These are phyloP conservation scores for Salmacisia buchloeana DNA, from an alignment of 1,284 basidiomycete species.

Conservation along the genomic window DNA sequence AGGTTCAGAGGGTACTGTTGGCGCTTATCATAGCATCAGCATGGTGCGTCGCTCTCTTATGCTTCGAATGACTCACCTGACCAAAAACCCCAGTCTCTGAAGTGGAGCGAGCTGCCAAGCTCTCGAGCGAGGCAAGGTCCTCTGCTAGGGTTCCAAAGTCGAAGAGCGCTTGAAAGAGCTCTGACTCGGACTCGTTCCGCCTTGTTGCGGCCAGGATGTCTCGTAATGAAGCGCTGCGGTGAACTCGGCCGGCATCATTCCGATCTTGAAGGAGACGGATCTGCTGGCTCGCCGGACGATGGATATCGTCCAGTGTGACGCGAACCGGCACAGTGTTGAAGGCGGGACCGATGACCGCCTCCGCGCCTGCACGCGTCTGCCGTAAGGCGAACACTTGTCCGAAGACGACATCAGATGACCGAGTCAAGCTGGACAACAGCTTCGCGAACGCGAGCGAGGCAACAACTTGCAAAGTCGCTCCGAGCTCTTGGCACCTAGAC, in stretches of 20 bases:
- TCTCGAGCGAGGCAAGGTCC: background rate
- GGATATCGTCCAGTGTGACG: conserved; percentile 18
- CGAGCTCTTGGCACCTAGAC: conserved; percentile 16
- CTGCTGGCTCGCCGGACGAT: conserved; percentile 10
- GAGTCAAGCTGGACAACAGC: conserved; percentile 26
- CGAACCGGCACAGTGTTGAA: conserved; percentile 43
- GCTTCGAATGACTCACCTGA: background rate
- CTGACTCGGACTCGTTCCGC: background rate
- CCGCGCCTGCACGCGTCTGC: conserved; percentile 27
- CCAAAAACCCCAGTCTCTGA: conserved; percentile 11
- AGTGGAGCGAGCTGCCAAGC: background rate
- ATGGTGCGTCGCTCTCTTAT: background rate
- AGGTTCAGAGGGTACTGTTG: conserved; percentile 10
- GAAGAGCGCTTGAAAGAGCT: conserved; percentile 40
- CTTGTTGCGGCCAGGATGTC: conserved; percentile 19
- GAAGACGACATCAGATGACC: conserved; percentile 33
- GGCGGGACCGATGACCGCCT: conserved; percentile 35
- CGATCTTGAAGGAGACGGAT: conserved; percentile 22
- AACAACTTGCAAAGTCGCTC: conserved; percentile 34
- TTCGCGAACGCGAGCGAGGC: conserved; percentile 37
- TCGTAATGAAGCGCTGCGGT: conserved; percentile 37
- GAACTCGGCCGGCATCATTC: conserved; percentile 30
- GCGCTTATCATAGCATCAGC: background rate
- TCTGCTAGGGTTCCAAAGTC: conserved; percentile 31
- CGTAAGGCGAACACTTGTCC: conserved; percentile 41